Percentiles rank a stretch among this genome's conserved stretches.
phyloP scores from a whole-genome alignment of 2,329 filamentous ascomycete genomes.

The Alternaria sp. region DNA sequence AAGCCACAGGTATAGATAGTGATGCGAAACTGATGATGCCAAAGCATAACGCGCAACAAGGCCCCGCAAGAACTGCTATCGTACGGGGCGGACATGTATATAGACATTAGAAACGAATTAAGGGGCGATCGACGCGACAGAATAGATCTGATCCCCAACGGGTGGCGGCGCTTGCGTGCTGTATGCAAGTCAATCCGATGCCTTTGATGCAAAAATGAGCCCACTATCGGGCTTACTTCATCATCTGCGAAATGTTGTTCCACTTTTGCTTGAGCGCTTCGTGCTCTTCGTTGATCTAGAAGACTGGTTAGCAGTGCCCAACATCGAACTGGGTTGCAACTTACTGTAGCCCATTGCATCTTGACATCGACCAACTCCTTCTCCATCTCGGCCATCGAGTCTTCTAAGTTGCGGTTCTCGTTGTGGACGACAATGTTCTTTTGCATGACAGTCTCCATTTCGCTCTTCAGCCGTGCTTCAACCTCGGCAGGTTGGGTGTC shows the following conservation, averaged over 20 bases:
- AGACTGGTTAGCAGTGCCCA: conserved; percentile 19
- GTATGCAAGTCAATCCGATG: conserved; percentile 29
- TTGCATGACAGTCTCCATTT: conserved; percentile 91
- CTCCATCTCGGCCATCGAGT: conserved; percentile 90
- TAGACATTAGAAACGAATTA: conserved; percentile 41
- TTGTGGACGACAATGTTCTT: conserved; percentile 93
- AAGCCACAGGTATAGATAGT: conserved; percentile 33
- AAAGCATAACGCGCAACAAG: conserved; percentile 9
- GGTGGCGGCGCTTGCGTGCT: conserved; percentile 29
- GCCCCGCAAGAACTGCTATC: not conserved
- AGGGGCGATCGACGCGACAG: conserved; percentile 29
- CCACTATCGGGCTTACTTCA: conserved; percentile 42
- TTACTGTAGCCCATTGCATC: conserved; percentile 93
- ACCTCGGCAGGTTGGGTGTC: conserved; percentile 89
- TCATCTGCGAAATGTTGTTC: conserved; percentile 54
- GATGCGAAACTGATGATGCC: conserved; percentile 9
- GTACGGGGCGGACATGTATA: conserved; percentile 26
- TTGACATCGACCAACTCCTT: conserved; percentile 91
- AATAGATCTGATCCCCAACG: conserved; percentile 23
- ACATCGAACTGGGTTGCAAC: conserved; percentile 38
- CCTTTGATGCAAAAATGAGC: conserved; percentile 19
- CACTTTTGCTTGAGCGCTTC: conserved; percentile 58
- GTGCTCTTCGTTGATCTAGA: conserved; percentile 56
- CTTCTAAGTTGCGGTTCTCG: conserved; percentile 86
- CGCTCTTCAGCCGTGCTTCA: conserved; percentile 77